A percentile compares a stretch with the other conserved stretches of the same genome.
These are phyloP conservation scores for Leptomonas pyrrhocoris DNA, from an alignment of 208 protist genomes.

Conservation along the genomic window DNA sequence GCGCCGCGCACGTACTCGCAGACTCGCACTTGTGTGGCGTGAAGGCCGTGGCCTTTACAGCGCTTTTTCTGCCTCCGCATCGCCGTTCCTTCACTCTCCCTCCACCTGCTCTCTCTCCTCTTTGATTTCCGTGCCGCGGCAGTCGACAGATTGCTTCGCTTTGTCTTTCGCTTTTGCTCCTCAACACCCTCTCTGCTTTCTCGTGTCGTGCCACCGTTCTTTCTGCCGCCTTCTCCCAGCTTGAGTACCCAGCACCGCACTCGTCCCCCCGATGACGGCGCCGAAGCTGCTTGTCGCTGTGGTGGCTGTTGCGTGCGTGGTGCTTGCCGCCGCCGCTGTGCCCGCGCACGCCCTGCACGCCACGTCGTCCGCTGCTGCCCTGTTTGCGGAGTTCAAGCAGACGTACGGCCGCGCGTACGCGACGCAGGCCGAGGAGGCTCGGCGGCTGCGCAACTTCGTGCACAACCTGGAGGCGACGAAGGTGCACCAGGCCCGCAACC, in stretches of 20 bases:
- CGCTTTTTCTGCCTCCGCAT: too few relatives aligned
- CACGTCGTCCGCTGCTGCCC: conserved; percentile 14
- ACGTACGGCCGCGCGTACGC: conserved; percentile 41
- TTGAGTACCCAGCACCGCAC: neutral
- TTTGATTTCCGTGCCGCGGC: too few relatives aligned
- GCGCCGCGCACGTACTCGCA: too few relatives aligned
- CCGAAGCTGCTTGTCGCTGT: conserved; percentile 17
- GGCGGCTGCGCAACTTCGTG: conserved; percentile 42
- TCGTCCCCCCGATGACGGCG: conserved; percentile 19
- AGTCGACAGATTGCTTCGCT: neutral
- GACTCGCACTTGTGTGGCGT: too few relatives aligned
- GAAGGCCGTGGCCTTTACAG: too few relatives aligned
- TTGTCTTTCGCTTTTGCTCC: neutral
- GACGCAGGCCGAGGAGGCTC: conserved; percentile 39
- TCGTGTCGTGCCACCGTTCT: neutral
- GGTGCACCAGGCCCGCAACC: conserved; percentile 45
- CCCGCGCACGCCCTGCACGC: conserved; percentile 24
- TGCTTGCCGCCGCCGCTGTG: conserved; percentile 20
- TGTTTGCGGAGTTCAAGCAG: conserved; percentile 53
- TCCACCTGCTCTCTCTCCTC: too few relatives aligned
- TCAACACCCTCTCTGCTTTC: neutral
- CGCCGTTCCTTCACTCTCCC: too few relatives aligned
- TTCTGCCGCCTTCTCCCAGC: neutral
- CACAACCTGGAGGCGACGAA: conserved; percentile 43
- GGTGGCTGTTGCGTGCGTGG: conserved; percentile 27